Base-by-base conservation (phyloP, 1,284 basidiomycete genomes). In the Apiotrichum sp. region DNA sequence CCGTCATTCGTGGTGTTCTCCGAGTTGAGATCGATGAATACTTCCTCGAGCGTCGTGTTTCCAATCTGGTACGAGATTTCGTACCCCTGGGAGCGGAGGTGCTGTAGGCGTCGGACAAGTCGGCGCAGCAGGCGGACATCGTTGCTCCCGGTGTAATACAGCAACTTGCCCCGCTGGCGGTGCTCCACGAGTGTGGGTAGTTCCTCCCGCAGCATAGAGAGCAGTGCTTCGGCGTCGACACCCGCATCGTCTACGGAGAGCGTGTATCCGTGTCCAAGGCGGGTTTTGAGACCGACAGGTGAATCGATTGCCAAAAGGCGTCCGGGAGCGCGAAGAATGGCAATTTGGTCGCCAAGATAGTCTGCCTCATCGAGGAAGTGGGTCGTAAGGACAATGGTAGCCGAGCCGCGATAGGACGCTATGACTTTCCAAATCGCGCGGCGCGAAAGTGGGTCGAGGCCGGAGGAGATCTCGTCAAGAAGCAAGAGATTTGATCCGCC, bases 281-380 rank as follows among this genome's bases (percentile, higher is more conserved):
- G 78, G 9, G 81, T 82, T 71, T 90, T 90, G 40, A 90, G 78
- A 22, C 81, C 69, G 1, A 89, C 86, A 3, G 88, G 88, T 1
- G 84, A 80, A 6, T 86, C 87, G 45, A 83, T 78, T 0, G 86
- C 87, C 3, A 89, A 80, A 1, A 88, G 76, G 62, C 84, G 85
- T 8, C 87, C 88, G 3, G 87, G 88, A 0, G 86, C 82, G 29
- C 85, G 84, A 4, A 90, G 77, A 48, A 89, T 84, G 0, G 85
- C 85, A 47, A 90, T 86, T 10, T 82, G 78, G 63, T 89, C 87
- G 0, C 84, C 88, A 8, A 90, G 77, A 13, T 89, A 78, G 67
- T 89, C 88, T 0, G 87, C 87, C 73, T 90, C 87, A 62, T 90
- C 88, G 4, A 89, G 78, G 72, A 88, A 71, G 69, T 87, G 86